Evolutionary conservation across 257 asterid genomes (phyloP).

Genomic region (Solanum gracilifrons): DNA sequence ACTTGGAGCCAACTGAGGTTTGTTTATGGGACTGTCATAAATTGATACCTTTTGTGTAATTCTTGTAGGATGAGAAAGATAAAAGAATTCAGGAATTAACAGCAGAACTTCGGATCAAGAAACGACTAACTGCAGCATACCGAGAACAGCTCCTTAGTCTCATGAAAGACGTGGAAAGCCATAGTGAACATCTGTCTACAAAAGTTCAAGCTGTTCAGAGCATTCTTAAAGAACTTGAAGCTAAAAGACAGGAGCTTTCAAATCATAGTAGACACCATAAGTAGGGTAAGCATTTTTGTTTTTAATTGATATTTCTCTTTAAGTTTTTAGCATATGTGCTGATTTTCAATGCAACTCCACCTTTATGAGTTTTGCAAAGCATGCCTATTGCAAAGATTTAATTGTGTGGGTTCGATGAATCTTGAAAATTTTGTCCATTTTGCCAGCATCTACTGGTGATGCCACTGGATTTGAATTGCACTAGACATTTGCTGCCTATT

Average conservation of each 20-base stretch:
- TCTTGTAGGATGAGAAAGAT: conserved; percentile 64
- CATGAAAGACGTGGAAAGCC: conserved; percentile 58
- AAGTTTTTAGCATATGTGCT: not conserved
- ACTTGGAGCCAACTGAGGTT: not conserved
- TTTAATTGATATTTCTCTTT: not conserved
- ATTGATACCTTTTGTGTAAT: not conserved
- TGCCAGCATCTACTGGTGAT: not conserved
- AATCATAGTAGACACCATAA: conserved; percentile 9
- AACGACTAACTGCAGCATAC: conserved; percentile 54
- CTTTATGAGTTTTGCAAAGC: not conserved
- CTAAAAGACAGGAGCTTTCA: conserved; percentile 28
- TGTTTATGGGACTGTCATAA: not conserved
- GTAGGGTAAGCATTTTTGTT: conserved; percentile 19
- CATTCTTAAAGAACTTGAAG: conserved; percentile 48
- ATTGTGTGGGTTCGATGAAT: not conserved
- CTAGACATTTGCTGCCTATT: not conserved
- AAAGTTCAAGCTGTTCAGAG: conserved; percentile 37
- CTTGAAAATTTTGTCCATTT: not conserved
- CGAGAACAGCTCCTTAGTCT: conserved; percentile 55
- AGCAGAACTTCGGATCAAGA: conserved; percentile 59
- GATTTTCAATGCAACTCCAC: not conserved
- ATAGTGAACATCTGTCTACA: conserved; percentile 43
- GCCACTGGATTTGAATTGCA: not conserved
- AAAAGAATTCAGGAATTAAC: conserved; percentile 62
- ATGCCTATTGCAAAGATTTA: not conserved